These are phyloP conservation scores for Syzygium grande DNA, from an alignment of 345 rosid genomes.

Conservation along the genomic window DNA sequence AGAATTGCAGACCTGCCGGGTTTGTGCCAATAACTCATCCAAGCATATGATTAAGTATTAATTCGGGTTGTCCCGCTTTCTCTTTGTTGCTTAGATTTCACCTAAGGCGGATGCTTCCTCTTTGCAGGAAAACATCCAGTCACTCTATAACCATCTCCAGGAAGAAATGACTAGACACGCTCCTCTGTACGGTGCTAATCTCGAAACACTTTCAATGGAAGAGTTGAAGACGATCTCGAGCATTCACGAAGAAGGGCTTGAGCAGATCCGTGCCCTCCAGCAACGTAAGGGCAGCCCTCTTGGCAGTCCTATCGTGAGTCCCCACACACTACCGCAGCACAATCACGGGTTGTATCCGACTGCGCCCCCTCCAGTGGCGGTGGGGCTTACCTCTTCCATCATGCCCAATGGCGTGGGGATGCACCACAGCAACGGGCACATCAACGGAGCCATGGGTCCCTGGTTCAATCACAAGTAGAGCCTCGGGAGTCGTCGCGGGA, in stretches of 20 bases:
- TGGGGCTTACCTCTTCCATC: constrained; percentile 57
- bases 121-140: constrained; percentile 81
- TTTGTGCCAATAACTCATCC: constrained; percentile 7
- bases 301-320: constrained; percentile 58
- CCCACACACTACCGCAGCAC: constrained; percentile 48
- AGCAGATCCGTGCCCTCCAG: constrained; percentile 74
- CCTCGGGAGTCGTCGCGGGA: background rate
- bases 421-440: constrained; percentile 68
- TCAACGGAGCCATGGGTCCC: constrained; percentile 65
- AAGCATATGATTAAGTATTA: background rate
- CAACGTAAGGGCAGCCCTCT: constrained; percentile 72
- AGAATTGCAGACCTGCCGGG: constrained; percentile 87
- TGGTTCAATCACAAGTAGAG: constrained; percentile 70
- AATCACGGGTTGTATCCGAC: constrained; percentile 61
- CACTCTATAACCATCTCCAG: constrained; percentile 62
- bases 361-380: constrained; percentile 65
- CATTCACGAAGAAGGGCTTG: constrained; percentile 93
- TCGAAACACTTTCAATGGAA: constrained; percentile 84
- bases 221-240: constrained; percentile 83
- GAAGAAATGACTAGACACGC: constrained; percentile 93
- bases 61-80: background rate
- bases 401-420: constrained; percentile 65
- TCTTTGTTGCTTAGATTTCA: background rate
- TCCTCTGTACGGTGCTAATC: constrained; percentile 88
- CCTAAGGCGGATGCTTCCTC: background rate